Evolutionary conservation across 75 land plant genomes (phyloP).

Genomic region (Ceratopteris richardii): DNA sequence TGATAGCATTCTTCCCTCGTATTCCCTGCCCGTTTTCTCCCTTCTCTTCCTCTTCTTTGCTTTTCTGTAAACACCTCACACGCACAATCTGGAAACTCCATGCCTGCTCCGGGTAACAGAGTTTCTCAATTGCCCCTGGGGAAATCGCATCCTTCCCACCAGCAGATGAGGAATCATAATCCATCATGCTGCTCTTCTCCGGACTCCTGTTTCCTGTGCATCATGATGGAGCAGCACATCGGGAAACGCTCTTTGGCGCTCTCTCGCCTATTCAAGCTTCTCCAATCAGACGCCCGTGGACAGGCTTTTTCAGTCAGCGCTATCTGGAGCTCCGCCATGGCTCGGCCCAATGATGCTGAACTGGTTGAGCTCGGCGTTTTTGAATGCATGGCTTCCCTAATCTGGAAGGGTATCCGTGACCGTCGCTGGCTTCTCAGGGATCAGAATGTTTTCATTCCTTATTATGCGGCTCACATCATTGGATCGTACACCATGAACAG

Average conservation of each 20-base stretch:
- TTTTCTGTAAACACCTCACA: too few species aligned
- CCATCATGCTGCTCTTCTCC: slow-evolving; percentile 11
- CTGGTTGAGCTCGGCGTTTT: slow-evolving; percentile 45
- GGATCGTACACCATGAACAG: slow-evolving; percentile 73
- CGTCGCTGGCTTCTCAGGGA: slow-evolving; percentile 38
- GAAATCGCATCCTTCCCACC: too few species aligned
- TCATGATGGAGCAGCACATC: slow-evolving; percentile 35
- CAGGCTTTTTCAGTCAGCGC: slow-evolving; percentile 39
- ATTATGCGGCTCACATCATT: slow-evolving; percentile 76
- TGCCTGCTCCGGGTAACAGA: too few species aligned
- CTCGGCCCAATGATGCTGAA: slow-evolving; percentile 48
- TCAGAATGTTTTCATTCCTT: slow-evolving; percentile 72
- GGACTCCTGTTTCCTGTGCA: slow-evolving; percentile 52
- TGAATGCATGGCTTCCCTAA: slow-evolving; percentile 44
- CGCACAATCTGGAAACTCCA: too few species aligned
- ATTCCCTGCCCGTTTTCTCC: too few species aligned
- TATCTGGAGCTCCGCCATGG: slow-evolving; percentile 61
- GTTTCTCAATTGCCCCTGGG: too few species aligned
- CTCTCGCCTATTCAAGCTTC: slow-evolving; percentile 30
- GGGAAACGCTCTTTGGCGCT: slow-evolving; percentile 17
- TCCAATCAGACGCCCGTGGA: slow-evolving; percentile 28
- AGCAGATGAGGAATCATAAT: too few species aligned
- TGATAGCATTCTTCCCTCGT: too few species aligned
- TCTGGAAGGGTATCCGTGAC: slow-evolving; percentile 32
- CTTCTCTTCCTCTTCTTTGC: too few species aligned